Evolutionary conservation across 2,329 filamentous ascomycete species (phyloP), one percentile per base, ranked within the genome.

Genomic region (Penicillium sp.): DNA sequence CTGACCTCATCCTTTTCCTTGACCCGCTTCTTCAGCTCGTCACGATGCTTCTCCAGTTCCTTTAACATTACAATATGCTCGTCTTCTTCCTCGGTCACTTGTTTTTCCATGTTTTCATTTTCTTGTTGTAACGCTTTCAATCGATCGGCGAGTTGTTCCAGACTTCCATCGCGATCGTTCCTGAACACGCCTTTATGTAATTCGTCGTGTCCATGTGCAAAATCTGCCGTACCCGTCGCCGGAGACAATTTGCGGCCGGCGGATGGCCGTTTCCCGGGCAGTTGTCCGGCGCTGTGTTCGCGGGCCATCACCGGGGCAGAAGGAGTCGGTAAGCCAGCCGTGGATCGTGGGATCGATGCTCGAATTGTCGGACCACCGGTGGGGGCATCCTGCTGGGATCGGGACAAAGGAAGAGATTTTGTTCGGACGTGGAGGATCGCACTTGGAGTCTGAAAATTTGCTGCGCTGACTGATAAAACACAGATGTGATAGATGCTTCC

Each of bases 1-100:
- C 92, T 97, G 50, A 88, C 90, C 68, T 96, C 92, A 63, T 98
- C 93, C 73, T 96, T 96, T 69, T 96, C 91, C 71, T 91, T 95
- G 53, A 95, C 81, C 21, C 88, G 83, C 60, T 88, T 88, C 67
- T 85, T 88, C 72, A 96, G 87, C 50, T 88, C 84, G 63, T 96
- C 91, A 58, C 91, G 89, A 67, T 96, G 91, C 57, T 87, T 87
- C 54, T 88, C 85, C 31, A 96, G 72, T 45, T 90, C 86, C 39
- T 86, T 83, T 62, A 91, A 77, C 52, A 85, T 77, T n/a, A 82
- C 79, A 62, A 85, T 85, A 58, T 86, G 86, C 52, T 93, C 90
- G 37, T 86, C 85, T 55, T 91, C 87, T 61, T 93, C 90, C 53
- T 80, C 78, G 16, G 70, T 80, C 25, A 90, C 88, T 68, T 91